These are phyloP conservation scores for Ustilago bromivora DNA, from an alignment of 1,284 basidiomycete species.

Conservation along the genomic window DNA sequence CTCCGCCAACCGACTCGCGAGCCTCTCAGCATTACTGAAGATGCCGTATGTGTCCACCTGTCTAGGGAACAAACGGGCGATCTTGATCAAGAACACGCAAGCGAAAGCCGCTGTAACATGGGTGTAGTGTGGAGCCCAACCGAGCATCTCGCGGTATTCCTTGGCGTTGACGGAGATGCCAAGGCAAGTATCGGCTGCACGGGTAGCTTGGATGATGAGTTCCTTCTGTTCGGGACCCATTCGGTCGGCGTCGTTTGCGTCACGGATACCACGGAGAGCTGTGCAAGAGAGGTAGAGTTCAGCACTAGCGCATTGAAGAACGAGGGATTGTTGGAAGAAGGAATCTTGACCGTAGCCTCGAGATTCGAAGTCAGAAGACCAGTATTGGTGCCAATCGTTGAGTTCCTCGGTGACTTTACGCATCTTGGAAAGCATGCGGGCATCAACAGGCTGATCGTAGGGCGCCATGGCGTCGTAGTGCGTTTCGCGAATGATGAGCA, in stretches of 20 bases:
- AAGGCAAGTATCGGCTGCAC: conserved; percentile 86
- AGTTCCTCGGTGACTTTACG: conserved; percentile 84
- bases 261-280: conserved; percentile 78
- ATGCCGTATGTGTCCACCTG: conserved; percentile 82
- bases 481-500: conserved; percentile 88
- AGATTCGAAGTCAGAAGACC: conserved; percentile 80
- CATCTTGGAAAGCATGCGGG: conserved; percentile 85
- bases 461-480: conserved; percentile 84
- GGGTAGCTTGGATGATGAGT: conserved; percentile 91
- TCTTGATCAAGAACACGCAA: conserved; percentile 89
- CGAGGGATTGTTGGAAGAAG: conserved; percentile 84
- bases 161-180: conserved; percentile 81
- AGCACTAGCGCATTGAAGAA: conserved; percentile 87
- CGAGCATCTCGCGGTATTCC: conserved; percentile 82
- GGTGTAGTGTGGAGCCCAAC: conserved; percentile 90
- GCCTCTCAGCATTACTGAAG: conserved; percentile 82
- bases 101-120: conserved; percentile 92
- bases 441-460: conserved; percentile 85
- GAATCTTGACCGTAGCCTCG: conserved; percentile 85
- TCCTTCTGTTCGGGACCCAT: conserved; percentile 93
- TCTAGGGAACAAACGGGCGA: conserved; percentile 84
- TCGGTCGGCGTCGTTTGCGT: conserved; percentile 84
- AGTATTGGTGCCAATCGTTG: conserved; percentile 89
- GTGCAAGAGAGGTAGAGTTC: conserved; percentile 94
- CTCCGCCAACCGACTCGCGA: conserved; percentile 83